phyloP scores from a whole-genome alignment of 805 yeast species.

The Candida pseudoglaebosa region DNA sequence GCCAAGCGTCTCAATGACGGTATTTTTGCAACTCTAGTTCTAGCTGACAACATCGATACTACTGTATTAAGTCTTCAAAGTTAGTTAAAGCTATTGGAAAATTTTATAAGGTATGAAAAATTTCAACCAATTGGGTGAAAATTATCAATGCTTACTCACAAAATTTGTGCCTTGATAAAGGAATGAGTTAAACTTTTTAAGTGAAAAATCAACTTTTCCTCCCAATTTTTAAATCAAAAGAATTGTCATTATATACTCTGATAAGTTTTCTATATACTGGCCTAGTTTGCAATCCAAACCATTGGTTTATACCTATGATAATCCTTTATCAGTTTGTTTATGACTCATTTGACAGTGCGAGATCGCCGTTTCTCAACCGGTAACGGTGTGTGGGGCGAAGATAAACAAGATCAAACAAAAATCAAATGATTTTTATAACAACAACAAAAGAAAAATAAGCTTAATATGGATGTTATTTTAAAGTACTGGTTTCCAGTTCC shows the following conservation, averaged over 20 bases:
- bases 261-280: too few species aligned
- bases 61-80: too few species aligned
- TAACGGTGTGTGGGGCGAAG: constrained; percentile 2
- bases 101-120: background rate
- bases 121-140: constrained; percentile 1
- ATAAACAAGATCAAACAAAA: too few species aligned
- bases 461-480: too few species aligned
- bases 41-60: constrained; percentile 9
- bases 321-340: background rate
- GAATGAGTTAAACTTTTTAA: background rate
- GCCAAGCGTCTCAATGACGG: constrained; percentile 11
- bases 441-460: too few species aligned
- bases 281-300: background rate
- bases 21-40: constrained; percentile 3
- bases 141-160: background rate
- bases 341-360: constrained; percentile 1
- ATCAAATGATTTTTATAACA: too few species aligned
- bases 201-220: too few species aligned
- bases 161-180: constrained; percentile 1
- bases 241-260: too few species aligned
- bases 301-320: background rate
- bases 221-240: too few species aligned
- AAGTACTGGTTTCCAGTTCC: too few species aligned
- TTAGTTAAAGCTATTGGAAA: background rate
- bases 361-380: background rate